Evolutionary conservation across 1,284 basidiomycete genomes (phyloP).

Genomic region (Athelia psychrophila): DNA sequence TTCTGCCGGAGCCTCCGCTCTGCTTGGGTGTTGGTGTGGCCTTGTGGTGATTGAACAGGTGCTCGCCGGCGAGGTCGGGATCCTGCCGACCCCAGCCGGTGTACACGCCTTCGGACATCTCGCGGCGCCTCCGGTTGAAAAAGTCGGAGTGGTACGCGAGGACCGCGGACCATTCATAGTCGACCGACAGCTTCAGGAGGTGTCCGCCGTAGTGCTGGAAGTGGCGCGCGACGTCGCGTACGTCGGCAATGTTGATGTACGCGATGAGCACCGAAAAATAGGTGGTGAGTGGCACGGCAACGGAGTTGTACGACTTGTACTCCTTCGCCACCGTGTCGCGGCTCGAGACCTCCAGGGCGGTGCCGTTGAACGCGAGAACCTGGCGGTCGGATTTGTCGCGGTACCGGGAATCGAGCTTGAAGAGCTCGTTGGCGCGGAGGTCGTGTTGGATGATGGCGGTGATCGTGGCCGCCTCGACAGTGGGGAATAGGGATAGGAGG

Average conservation of each 20-base stretch:
- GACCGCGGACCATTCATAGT: slow-evolving; percentile 2
- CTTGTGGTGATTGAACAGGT: background rate
- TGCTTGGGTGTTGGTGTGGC: background rate
- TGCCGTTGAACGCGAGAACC: background rate
- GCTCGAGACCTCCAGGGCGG: background rate
- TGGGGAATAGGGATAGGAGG: background rate
- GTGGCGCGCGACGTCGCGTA: too few relatives aligned
- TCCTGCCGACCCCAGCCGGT: slow-evolving; percentile 4
- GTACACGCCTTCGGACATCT: slow-evolving; percentile 8
- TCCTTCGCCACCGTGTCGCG: background rate
- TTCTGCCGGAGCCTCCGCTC: background rate
- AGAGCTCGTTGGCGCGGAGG: background rate
- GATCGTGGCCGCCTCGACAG: background rate
- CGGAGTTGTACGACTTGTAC: background rate
- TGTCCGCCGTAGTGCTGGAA: too few relatives aligned
- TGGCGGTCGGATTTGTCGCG: background rate
- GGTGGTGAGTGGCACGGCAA: background rate
- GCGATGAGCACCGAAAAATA: background rate
- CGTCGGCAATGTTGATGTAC: too few relatives aligned
- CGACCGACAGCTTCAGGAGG: too few relatives aligned
- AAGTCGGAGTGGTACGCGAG: slow-evolving; percentile 9
- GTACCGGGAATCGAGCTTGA: background rate
- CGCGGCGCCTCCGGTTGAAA: slow-evolving; percentile 1
- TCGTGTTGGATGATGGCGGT: background rate
- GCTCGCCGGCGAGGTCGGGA: background rate